These are phyloP conservation scores for Pilobolus umbonatus DNA, from an alignment of 192 early-diverging fungal species.

Conservation along the genomic window DNA sequence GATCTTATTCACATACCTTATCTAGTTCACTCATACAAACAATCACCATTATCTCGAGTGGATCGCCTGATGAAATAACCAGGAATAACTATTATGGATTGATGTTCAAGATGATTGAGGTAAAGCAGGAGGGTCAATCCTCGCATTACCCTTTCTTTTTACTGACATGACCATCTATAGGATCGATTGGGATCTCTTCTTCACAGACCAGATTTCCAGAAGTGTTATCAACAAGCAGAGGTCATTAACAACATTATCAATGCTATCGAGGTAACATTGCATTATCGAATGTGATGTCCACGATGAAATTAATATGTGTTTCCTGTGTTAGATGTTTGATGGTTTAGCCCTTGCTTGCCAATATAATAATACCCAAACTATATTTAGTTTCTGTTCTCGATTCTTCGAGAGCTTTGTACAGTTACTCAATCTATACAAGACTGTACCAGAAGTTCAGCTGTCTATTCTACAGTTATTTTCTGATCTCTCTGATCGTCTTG, in stretches of 20 bases:
- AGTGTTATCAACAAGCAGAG: constrained; percentile 48
- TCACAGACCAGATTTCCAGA: constrained; percentile 52
- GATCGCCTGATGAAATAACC: constrained; percentile 41
- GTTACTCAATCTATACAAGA: constrained; percentile 63
- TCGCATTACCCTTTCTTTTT: not conserved
- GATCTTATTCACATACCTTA: not conserved
- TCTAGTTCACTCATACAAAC: constrained; percentile 58
- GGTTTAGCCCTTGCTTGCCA: constrained; percentile 68
- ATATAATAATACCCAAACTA: constrained; percentile 52
- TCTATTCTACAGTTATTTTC: constrained; percentile 55
- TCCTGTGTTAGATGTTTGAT: constrained; percentile 62
- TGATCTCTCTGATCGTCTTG: constrained; percentile 46
- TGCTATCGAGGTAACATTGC: constrained; percentile 60
- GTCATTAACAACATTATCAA: constrained; percentile 58
- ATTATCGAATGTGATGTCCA: not conserved
- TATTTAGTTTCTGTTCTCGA: constrained; percentile 50
- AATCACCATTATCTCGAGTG: constrained; percentile 55
- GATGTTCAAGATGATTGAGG: constrained; percentile 54
- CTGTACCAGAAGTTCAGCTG: constrained; percentile 58
- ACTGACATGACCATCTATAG: constrained; percentile 14
- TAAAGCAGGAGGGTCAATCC: not conserved
- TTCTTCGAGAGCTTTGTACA: constrained; percentile 61
- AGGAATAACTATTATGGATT: constrained; percentile 53
- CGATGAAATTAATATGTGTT: constrained; percentile 3
- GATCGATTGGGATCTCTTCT: constrained; percentile 51